phyloP scores from a whole-genome alignment of 495 filamentous ascomycete genomes.

The Tuber indicum region DNA sequence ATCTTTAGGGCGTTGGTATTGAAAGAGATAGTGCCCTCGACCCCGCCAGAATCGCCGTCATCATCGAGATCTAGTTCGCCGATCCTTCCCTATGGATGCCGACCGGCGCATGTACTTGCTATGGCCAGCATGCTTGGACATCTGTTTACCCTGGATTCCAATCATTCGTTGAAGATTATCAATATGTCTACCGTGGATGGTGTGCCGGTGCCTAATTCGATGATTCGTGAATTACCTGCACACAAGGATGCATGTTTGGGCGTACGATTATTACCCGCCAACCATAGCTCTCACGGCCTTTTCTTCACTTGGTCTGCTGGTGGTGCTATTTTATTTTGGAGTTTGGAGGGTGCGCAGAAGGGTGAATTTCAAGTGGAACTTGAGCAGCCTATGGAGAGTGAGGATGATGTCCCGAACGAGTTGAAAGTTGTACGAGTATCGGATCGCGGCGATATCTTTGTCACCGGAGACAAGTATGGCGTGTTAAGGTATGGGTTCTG shows the following conservation, averaged over 20 bases:
- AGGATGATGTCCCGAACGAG: constrained; percentile 63
- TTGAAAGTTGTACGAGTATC: constrained; percentile 62
- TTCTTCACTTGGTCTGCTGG: constrained; percentile 83
- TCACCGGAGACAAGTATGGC: constrained; percentile 79
- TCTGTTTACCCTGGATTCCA: constrained; percentile 68
- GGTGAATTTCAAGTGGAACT: constrained; percentile 60
- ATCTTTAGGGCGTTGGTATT: constrained; percentile 40
- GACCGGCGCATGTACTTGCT: constrained; percentile 49
- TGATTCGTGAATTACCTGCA: constrained; percentile 53
- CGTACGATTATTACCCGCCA: constrained; percentile 54
- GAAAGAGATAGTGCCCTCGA: constrained; percentile 42
- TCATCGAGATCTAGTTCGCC: constrained; percentile 41
- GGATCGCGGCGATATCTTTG: constrained; percentile 55
- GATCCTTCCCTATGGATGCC: constrained; percentile 37
- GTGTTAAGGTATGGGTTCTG: constrained; percentile 57
- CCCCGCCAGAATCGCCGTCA: constrained; percentile 40
- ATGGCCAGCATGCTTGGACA: constrained; percentile 64
- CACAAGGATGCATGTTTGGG: constrained; percentile 76
- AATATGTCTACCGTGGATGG: constrained; percentile 42
- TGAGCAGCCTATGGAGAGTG: constrained; percentile 54
- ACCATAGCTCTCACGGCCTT: constrained; percentile 54
- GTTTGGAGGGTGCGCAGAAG: constrained; percentile 60
- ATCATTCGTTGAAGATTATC: constrained; percentile 64
- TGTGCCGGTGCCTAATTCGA: constrained; percentile 40
- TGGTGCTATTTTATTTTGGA: constrained; percentile 76